Evolutionary conservation across 2,329 filamentous ascomycete genomes (phyloP), one percentile per base, ranked within the genome.

Genomic region (Calcarisporium arbuscula): DNA sequence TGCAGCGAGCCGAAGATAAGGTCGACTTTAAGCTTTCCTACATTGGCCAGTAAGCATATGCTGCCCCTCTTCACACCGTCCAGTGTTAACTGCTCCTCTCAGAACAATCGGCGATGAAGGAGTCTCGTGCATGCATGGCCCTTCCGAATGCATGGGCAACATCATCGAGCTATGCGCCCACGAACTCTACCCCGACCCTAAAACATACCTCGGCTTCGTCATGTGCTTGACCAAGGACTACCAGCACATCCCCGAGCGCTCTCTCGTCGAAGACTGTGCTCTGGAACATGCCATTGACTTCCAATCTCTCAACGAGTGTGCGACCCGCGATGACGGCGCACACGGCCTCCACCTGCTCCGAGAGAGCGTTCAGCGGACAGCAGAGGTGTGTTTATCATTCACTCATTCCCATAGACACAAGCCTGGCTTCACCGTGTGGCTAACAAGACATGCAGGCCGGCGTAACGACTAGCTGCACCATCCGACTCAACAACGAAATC

Each of bases 121-220:
- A 35, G 81, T 96, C 40, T 69, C 77, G 21, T 98, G 92, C 67
- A 90, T 72, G 64, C 92, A 98, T 57, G 92, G 92, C 7, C 84
- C 88, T 5, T 72, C 72, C 27, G 92, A 98, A 64, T 98, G 74
- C 58, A 77, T 96, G 51, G 92, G 92, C 42, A 88, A 98, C 63
- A 94, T 95, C 56, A 70, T 98, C 59, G 83, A 95, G 57, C 82
- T 98, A 32, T 98, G 92, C 63, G 89, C 89, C 21, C 80, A 81
- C 39, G 70, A 82, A 43, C 72, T 92, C 20, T 92, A 92, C 53
- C 84, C 85, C 19, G 80, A 89, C 45, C 85, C 85, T 20, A 92
- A 94, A 61, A 85, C 81, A 45, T 89, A 83, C 50, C 78, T 98
- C 16, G 90, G 90, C 41, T 98, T 96, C 62, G 82, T 87, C 38